Conservation (phyloP, 345 rosid species). For the Eutrema heterophyllum region DNA sequence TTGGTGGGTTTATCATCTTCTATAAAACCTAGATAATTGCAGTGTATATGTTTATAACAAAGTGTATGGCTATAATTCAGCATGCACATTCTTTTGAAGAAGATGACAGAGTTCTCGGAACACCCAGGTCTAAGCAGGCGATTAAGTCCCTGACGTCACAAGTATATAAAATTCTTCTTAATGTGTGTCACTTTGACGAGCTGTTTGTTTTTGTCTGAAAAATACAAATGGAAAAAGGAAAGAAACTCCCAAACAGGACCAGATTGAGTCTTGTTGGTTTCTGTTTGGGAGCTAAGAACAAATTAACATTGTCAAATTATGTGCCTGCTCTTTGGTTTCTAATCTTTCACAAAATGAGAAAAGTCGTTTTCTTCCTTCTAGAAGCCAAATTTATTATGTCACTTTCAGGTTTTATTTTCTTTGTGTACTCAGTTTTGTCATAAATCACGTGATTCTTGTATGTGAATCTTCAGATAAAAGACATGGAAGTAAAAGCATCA, state of each 20-base stretch:
- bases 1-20: too few species aligned
- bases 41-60: too few species aligned
- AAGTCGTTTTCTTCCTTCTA: too few species aligned
- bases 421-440: too few species aligned
- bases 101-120: constrained; percentile 49
- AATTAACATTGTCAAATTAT: not conserved
- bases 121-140: constrained; percentile 75
- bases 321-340: not conserved
- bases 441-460: too few species aligned
- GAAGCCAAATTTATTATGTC: too few species aligned
- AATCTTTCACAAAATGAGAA: not conserved
- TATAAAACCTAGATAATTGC: too few species aligned
- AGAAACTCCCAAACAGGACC: not conserved
- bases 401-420: too few species aligned
- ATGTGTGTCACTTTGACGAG: not conserved
- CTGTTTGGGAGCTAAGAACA: not conserved
- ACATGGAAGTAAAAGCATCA: too few species aligned
- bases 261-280: not conserved
- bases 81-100: constrained; percentile 10
- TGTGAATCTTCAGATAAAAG: too few species aligned
- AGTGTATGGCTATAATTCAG: too few species aligned
- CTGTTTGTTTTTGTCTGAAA: not conserved
- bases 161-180: constrained; percentile 30
- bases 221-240: not conserved
- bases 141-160: constrained; percentile 72